Percentiles rank a stretch among this genome's conserved stretches.
Evolutionary conservation across 768 basidiomycete genomes (phyloP).

Genomic region (Russula abietina): DNA sequence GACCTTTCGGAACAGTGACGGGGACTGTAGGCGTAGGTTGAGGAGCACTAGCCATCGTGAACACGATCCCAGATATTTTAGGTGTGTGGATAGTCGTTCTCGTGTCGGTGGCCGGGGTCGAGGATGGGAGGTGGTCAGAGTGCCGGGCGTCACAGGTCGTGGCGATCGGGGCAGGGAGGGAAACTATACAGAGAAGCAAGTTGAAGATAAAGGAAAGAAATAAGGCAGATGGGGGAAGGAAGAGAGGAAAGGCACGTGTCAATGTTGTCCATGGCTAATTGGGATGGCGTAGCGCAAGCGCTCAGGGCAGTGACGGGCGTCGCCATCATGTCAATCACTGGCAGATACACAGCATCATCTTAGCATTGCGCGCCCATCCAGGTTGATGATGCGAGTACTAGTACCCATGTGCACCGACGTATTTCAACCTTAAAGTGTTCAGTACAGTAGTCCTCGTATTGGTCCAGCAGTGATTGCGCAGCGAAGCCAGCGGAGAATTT

Average conservation of each 20-base stretch:
- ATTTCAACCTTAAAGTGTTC: neutral
- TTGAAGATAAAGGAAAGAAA: neutral
- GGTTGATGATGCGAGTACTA: too few species aligned
- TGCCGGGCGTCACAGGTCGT: neutral
- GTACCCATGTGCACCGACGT: neutral
- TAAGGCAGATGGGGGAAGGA: neutral
- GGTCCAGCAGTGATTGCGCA: too few species aligned
- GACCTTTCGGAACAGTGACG: too few species aligned
- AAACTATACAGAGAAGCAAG: neutral
- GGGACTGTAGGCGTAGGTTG: conserved; percentile 8
- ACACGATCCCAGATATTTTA: neutral
- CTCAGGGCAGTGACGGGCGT: neutral
- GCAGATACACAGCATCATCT: neutral
- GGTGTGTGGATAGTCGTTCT: neutral
- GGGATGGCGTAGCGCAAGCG: neutral
- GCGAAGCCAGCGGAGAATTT: too few species aligned
- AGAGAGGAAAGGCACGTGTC: neutral
- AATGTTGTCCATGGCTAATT: neutral
- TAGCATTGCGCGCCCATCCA: conserved; percentile 6
- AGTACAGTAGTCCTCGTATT: too few species aligned
- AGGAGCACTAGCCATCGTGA: too few species aligned
- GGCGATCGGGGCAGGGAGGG: neutral
- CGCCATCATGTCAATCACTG: neutral
- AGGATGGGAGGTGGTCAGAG: neutral
- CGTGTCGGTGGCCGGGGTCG: neutral